These are phyloP conservation scores for Gillenia trifoliata DNA, from an alignment of 306 rosid species.

Conservation along the genomic window DNA sequence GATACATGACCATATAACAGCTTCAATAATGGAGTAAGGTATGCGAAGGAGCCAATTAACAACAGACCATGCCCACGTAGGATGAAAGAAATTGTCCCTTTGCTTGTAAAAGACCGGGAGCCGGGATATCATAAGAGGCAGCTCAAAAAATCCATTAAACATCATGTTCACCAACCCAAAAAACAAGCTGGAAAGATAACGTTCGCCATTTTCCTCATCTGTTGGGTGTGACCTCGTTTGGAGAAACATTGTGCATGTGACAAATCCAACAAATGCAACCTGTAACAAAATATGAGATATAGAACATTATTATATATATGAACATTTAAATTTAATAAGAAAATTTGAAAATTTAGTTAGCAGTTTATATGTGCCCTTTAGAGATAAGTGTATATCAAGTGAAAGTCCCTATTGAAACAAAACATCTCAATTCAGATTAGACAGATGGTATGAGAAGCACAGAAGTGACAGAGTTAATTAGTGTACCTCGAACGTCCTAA, in stretches of 20 bases:
- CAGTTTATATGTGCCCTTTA: neutral
- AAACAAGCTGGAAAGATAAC: conserved; percentile 78
- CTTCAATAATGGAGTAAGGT: conserved; percentile 73
- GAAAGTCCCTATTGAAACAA: neutral
- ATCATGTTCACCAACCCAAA: conserved; percentile 84
- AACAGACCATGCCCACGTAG: conserved; percentile 84
- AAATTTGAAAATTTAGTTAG: neutral
- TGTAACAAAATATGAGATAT: conserved; percentile 33
- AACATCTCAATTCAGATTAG: neutral
- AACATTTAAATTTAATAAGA: conserved; percentile 8
- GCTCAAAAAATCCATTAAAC: conserved; percentile 84
- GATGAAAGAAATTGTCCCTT: conserved; percentile 76
- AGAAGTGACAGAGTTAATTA: neutral
- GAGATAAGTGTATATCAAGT: neutral
- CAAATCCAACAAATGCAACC: conserved; percentile 87
- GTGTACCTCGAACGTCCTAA: conserved; percentile 76
- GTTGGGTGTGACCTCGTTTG: conserved; percentile 57
- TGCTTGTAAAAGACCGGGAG: conserved; percentile 87
- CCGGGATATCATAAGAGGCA: conserved; percentile 68
- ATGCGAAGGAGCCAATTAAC: conserved; percentile 72
- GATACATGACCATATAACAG: conserved; percentile 69
- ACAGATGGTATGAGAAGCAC: neutral
- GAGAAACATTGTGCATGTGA: conserved; percentile 66
- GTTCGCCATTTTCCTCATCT: conserved; percentile 55
- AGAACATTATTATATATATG: neutral